Base-by-base conservation (phyloP, 805 yeast species). In the Hanseniaspora pseudoguilliermondii region DNA sequence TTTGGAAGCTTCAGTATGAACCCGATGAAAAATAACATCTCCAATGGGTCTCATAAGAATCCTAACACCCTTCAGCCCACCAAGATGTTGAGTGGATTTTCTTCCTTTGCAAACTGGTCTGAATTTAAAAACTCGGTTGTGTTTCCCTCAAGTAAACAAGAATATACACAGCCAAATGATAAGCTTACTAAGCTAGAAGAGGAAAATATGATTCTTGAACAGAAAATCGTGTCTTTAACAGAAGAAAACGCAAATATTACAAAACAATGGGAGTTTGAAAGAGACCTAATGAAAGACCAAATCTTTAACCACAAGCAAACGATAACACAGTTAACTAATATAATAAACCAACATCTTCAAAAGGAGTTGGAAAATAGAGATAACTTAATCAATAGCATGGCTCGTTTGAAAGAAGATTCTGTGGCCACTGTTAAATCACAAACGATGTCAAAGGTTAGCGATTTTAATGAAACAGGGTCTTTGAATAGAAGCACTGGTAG, bases 301-400 rank as follows among this genome's bases (percentile, higher is more conserved):
- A n/a, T 51, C 11, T 11, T 35, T 2, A 35, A 43, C 7, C 49
- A 51, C 16, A 27, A 44, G 7, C 36, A 36, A 32, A 51, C 40
- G 8, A 51, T 51, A 13, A 18, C 27, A 16, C 20, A 39, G 7
- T 23, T 51, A 27, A 51, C 55, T 11, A 44, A 20, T 15, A 35
- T 23, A 2, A 36, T 51, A n/a, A 51, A 51, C 18, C 16, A 29
- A 6, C 44, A 51, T 36, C 32, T 51, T 5, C 44, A 51, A 11
- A 51, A 44, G 13, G 55, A 51, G 23, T n/a, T 51, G 13, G 21
- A 44, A 20, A 51, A 44, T 27, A 43, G 55, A 44, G 49, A 51
- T 13, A 25, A 3, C 7, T 23, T 51, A 13, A 51, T 51, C 8
- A 44, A 51, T 10, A 25, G 29, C 16, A 44, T 51, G 27, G 8